Evolutionary conservation across 306 rosid species (phyloP), one percentile per base, ranked within the genome.

Genomic region (Chamaecrista fasciculata): DNA sequence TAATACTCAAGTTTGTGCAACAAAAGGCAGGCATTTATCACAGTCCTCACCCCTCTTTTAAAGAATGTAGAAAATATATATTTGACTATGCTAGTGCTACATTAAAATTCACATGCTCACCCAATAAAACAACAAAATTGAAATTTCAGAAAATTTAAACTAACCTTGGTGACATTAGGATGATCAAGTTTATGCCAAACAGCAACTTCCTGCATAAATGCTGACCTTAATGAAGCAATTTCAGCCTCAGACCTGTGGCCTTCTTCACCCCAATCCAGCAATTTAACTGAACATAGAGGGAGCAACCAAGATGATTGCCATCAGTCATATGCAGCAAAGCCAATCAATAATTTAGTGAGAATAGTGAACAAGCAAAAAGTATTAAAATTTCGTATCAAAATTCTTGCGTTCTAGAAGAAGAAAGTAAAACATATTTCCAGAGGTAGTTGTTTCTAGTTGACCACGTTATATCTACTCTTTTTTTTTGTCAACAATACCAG

Each of bases 221-320:
- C 96, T 20, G 98, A 76, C 81, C 98, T 86, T 62, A 94, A 80
- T 44, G 97, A 80, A 81, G 90, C 76, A 75, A 94, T 80, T 81
- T 94, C 98, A 72, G 96, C 87, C 34, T 94, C 98, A 5, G 97
- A 83, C 81, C 97, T 85, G 76, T 88, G 95, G 53, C 98, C 97
- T 83, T 94, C 98, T 86, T 94, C 98, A 28, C 97, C 98, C 98
- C 97, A 94, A 39, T 94, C 98, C 29, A 94, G 91, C 87, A 90
- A 67, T 84, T 94, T 94, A 52, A 94, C 98, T 94, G 78, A 74
- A 15, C 51, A 79, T 75, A 23, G 58, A 80, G 66, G 23, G 66
- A 78, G 63, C 11, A 67, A 44, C 36, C 56, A 66, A 70, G 58
- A 57, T 59, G 70, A 76, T 44, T 4, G 2, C 6, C 44, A 21